A percentile compares a stretch with the other conserved stretches of the same genome.
These are phyloP conservation scores for Hypoxylon subgilvum DNA, from an alignment of 495 filamentous ascomycete genomes.

Conservation along the genomic window DNA sequence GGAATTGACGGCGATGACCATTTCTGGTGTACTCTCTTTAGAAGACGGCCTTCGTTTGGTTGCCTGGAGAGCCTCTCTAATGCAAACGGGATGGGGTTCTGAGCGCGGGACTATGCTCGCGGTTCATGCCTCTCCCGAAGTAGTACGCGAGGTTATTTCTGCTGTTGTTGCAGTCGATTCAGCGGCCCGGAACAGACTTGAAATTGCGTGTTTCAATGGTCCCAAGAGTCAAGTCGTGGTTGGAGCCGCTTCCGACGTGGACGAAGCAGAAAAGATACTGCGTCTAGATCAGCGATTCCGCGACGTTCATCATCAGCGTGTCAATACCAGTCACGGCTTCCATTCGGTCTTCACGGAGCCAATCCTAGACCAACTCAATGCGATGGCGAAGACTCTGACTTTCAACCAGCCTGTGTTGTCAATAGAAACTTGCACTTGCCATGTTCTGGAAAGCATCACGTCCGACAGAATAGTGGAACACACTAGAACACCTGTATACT, in stretches of 20 bases:
- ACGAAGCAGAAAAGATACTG: constrained; percentile 19
- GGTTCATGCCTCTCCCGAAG: constrained; percentile 24
- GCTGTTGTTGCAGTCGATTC: not conserved
- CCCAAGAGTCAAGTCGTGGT: constrained; percentile 44
- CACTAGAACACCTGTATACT: constrained; percentile 45
- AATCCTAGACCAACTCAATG: constrained; percentile 39
- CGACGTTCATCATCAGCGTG: constrained; percentile 30
- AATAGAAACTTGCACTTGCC: constrained; percentile 43
- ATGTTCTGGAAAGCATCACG: constrained; percentile 2
- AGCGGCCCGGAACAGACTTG: constrained; percentile 13
- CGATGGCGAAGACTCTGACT: constrained; percentile 32
- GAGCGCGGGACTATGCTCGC: constrained; percentile 59
- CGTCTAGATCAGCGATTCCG: constrained; percentile 3
- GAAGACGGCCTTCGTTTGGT: constrained; percentile 48
- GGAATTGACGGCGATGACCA: constrained; percentile 54
- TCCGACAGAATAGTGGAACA: constrained; percentile 34
- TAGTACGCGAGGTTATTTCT: not conserved
- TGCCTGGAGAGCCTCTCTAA: constrained; percentile 50
- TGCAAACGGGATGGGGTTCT: constrained; percentile 53
- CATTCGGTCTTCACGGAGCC: constrained; percentile 51
- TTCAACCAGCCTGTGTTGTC: constrained; percentile 40
- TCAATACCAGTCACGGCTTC: constrained; percentile 53
- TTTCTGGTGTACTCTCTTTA: constrained; percentile 38
- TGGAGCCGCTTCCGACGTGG: constrained; percentile 35
- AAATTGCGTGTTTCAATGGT: constrained; percentile 53